Evolutionary conservation across 192 early-diverging fungal species (phyloP), one percentile per base, ranked within the genome.

Genomic region (Pilaira anomala): DNA sequence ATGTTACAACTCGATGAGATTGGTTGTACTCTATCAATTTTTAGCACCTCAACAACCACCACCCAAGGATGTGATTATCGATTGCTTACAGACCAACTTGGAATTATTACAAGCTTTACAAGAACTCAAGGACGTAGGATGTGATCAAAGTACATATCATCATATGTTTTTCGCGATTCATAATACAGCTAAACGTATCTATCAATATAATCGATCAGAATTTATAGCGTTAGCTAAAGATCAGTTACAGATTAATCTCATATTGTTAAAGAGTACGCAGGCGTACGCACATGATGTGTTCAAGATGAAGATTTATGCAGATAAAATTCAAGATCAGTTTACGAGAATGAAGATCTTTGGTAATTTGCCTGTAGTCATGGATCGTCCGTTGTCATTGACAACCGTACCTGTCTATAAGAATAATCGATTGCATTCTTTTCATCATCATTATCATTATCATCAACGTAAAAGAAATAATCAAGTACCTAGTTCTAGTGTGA

Each of bases 161-260:
- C 53, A 67, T 30, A 73, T 73, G 71, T 73, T 67, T 48, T 73
- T 73, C 19, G 71, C 71, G 13, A 67, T 73, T 24, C 71, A 73
- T 33, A 73, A 60, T 26, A 39, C 60, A 4, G 71, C 71, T 7
- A 63, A 58, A 22, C 53, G 54, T 6, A 63, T 73, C 11, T 67
- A 59, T 29, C 45, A 53, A 21, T 67, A 73, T 57, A 8, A 28
- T 19, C 39, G 13, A 33, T 14, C 30, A 24, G 18, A 50, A 0
- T 11, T 63, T 12, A 12, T 6, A 7, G 12, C 49, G 1, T 63
- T 52, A 36, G 53, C 71, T 22, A 48, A 53, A 36, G 65, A 73
- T 19, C 71, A 73, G 24, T 33, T 73, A 9, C 46, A 33, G 3
- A 59, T 73, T 22, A 73, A 73, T 25, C 56, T 59, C 18, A 19